Evolutionary conservation across 371 early-diverging fungal species (phyloP).

Genomic region (Chytridium lagenaria): DNA sequence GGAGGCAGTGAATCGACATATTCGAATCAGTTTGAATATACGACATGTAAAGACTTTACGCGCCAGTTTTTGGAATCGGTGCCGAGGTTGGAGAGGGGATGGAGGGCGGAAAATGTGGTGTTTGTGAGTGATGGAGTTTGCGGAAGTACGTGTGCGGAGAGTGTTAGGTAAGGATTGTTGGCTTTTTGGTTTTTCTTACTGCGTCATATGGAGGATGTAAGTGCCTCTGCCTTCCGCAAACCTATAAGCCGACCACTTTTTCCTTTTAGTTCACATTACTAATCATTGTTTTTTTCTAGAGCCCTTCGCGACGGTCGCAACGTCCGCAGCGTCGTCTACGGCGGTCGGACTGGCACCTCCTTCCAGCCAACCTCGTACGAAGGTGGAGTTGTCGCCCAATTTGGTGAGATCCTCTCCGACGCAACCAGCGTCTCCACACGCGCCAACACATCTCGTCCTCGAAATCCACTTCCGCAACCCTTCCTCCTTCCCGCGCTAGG

Average conservation of each 20-base stretch:
- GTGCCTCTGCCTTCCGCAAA: no score
- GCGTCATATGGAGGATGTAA: no score
- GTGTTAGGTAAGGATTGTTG: no score
- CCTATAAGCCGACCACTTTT: no score
- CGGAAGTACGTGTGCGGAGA: conserved; percentile 22
- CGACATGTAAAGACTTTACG: not conserved
- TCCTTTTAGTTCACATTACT: not conserved
- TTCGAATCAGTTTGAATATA: conserved; percentile 11
- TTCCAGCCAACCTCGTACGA: conserved; percentile 31
- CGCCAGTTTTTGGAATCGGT: not conserved
- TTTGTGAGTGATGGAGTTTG: conserved; percentile 21
- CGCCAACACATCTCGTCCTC: not conserved
- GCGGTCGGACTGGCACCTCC: conserved; percentile 8
- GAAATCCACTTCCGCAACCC: not conserved
- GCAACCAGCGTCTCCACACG: not conserved
- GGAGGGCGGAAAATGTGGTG: conserved; percentile 3
- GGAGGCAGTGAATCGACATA: conserved; percentile 11
- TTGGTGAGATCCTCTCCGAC: not conserved
- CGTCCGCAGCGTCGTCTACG: conserved; percentile 17
- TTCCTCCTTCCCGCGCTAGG: conserved; percentile 2
- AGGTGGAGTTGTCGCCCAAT: conserved; percentile 20
- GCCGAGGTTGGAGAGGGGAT: not conserved
- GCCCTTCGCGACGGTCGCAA: conserved; percentile 17
- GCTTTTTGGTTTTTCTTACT: no score
- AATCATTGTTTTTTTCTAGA: conserved; percentile 5